Base-by-base conservation (phyloP, 1,284 basidiomycete genomes). In the Cryptococcus deneoformans region DNA sequence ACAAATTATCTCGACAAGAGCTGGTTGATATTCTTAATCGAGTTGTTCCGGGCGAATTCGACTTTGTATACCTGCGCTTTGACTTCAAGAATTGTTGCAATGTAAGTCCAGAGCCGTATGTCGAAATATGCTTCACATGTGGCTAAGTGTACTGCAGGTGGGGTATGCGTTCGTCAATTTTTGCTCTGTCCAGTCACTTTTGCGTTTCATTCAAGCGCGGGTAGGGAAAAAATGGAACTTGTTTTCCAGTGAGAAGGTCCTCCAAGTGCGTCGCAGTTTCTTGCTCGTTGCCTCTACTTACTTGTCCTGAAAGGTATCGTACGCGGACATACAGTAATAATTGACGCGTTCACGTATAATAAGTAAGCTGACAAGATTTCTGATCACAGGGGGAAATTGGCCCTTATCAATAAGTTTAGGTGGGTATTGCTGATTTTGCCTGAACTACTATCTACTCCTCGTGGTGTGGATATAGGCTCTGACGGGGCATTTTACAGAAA, bases 151-250 rank as follows among this genome's bases (percentile, higher is more conserved):
- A 12, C n/a, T 11, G 8, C 56, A 76, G 72, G 71, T 73, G 43
- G 73, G 75, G 12, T 77, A 77, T 58, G 75, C 73, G 7, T 77
- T 77, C 54, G 74, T 77, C 66, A 77, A 77, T 62, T 77, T 77
- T 57, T 69, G 66, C 16, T 67, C 64, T 34, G 64, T 68, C 39
- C 50, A 61, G 7, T 68, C 70, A 0, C 59, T 78, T 35, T 70
- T 70, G 45, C 42, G 57, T 3, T 77, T 78, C 58, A 67, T 73
- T 36, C 53, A 67, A 29, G 68, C 67, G 5, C 64, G 63, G 52
- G 71, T 75, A 1, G 76, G 77, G 1, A 71, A 65, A 50, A 75
- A 69, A 59, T 78, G 77, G 77, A 72, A 73, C 57, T 39, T 77
- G 53, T 78, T 77, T 60, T 72, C 71, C 2, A 76, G 73, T 58